These are phyloP conservation scores for Cymbopogon citratus DNA, from an alignment of 176 grass and related monocot species.

Conservation along the genomic window DNA sequence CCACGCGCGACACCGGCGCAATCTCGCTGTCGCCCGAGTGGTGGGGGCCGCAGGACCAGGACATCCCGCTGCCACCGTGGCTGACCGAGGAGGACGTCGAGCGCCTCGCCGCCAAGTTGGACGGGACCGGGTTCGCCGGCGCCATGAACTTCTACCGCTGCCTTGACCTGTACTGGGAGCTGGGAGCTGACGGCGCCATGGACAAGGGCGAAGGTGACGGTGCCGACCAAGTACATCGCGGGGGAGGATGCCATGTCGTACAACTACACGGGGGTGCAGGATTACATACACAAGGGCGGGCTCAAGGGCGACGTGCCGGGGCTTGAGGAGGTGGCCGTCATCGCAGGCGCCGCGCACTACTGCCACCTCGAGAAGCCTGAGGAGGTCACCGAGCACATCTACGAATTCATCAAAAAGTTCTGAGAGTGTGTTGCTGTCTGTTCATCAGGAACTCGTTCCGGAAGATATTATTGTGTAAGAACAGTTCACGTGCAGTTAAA, in stretches of 20 bases:
- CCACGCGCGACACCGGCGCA: conserved; percentile 11
- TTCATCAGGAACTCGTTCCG: no score
- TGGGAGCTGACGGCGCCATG: conserved; percentile 43
- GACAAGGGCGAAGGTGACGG: conserved; percentile 13
- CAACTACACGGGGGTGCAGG: conserved; percentile 22
- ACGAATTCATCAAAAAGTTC: conserved; percentile 23
- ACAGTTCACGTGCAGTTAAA: neutral
- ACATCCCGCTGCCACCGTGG: conserved; percentile 33
- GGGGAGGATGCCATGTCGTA: conserved; percentile 28
- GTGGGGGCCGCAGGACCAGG: conserved; percentile 23
- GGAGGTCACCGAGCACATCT: conserved; percentile 33
- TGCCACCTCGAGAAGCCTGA: conserved; percentile 40
- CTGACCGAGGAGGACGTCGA: conserved; percentile 43
- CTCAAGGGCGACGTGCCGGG: conserved; percentile 39
- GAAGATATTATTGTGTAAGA: no score
- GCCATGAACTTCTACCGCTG: conserved; percentile 57
- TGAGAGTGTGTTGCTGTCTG: neutral
- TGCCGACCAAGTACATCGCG: conserved; percentile 32
- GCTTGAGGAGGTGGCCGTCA: conserved; percentile 36
- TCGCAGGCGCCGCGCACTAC: conserved; percentile 33
- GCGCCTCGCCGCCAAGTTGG: conserved; percentile 38
- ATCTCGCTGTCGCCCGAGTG: conserved; percentile 36
- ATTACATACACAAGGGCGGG: conserved; percentile 47
- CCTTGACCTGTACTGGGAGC: conserved; percentile 24
- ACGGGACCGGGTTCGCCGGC: conserved; percentile 45